Percentiles rank a stretch among this genome's conserved stretches.
These are phyloP conservation scores for Fraxinus angustifolia DNA, from an alignment of 305 asterid species.

Conservation along the genomic window DNA sequence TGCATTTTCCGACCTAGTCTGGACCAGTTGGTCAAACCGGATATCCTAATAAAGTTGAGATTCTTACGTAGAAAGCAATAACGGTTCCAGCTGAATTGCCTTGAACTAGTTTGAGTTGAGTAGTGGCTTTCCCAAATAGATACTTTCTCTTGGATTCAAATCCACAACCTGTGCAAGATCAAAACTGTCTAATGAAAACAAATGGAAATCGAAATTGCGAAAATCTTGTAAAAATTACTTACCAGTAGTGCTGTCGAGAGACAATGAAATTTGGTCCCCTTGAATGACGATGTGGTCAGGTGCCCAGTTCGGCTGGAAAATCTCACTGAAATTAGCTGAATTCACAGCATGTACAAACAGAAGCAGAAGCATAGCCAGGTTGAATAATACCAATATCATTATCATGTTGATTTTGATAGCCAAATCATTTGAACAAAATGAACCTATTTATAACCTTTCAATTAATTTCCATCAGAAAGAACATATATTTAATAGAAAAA, in stretches of 20 bases:
- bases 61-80: conserved; percentile 52
- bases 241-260: conserved; percentile 51
- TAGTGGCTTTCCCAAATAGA: conserved; percentile 51
- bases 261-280: conserved; percentile 33
- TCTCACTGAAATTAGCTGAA: conserved; percentile 36
- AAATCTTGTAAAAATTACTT: neutral
- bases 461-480: neutral
- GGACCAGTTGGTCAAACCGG: neutral
- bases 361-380: conserved; percentile 6
- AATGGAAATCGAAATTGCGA: neutral
- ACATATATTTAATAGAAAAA: neutral
- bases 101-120: conserved; percentile 45
- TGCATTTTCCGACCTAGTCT: neutral
- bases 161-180: conserved; percentile 45
- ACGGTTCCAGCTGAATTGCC: conserved; percentile 67
- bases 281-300: conserved; percentile 43
- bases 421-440: neutral
- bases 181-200: neutral
- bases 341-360: conserved; percentile 11
- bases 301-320: conserved; percentile 48
- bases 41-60: neutral
- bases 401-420: conserved; percentile 4
- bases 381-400: conserved; percentile 8
- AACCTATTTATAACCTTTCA: neutral
- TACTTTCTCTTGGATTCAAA: conserved; percentile 56